phyloP scores from a whole-genome alignment of 2,329 filamentous ascomycete species.

The Scopulariopsis brevicaulis region DNA sequence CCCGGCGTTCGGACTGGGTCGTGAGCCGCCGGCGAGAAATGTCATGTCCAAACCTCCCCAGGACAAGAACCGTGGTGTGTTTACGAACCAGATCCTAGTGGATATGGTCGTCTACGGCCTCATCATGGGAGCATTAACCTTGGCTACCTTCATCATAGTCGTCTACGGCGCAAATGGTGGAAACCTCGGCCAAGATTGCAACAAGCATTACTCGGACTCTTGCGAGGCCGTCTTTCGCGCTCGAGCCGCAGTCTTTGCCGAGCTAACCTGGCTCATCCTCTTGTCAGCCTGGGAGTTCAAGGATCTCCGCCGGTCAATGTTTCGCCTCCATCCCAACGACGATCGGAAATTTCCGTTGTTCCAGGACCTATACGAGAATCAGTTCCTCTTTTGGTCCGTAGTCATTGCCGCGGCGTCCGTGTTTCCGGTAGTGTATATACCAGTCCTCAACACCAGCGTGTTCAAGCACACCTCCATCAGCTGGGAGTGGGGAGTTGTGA shows the following conservation, averaged over 20 bases:
- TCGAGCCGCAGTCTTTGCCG: conserved; percentile 61
- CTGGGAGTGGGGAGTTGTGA: conserved; percentile 66
- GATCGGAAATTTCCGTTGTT: conserved; percentile 40
- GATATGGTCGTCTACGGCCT: conserved; percentile 73
- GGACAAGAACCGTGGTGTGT: conserved; percentile 55
- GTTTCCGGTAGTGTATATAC: conserved; percentile 62
- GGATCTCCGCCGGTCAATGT: conserved; percentile 59
- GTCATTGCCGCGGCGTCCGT: conserved; percentile 48
- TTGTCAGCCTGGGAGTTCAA: conserved; percentile 72
- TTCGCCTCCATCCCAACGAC: conserved; percentile 49
- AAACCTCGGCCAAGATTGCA: conserved; percentile 50
- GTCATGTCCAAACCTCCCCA: conserved; percentile 76
- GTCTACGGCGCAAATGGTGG: conserved; percentile 44
- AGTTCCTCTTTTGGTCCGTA: conserved; percentile 59
- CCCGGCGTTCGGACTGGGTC: conserved; percentile 79
- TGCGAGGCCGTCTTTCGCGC: conserved; percentile 57
- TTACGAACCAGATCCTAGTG: conserved; percentile 64
- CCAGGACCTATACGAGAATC: conserved; percentile 56
- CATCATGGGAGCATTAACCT: conserved; percentile 62
- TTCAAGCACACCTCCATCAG: conserved; percentile 62
- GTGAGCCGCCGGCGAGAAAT: conserved; percentile 63
- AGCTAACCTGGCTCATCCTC: conserved; percentile 62
- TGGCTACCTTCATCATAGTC: conserved; percentile 54
- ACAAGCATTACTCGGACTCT: conserved; percentile 40
- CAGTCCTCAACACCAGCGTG: conserved; percentile 55